Conservation (phyloP, 345 rosid genomes). For the Eucalyptus globulus region DNA sequence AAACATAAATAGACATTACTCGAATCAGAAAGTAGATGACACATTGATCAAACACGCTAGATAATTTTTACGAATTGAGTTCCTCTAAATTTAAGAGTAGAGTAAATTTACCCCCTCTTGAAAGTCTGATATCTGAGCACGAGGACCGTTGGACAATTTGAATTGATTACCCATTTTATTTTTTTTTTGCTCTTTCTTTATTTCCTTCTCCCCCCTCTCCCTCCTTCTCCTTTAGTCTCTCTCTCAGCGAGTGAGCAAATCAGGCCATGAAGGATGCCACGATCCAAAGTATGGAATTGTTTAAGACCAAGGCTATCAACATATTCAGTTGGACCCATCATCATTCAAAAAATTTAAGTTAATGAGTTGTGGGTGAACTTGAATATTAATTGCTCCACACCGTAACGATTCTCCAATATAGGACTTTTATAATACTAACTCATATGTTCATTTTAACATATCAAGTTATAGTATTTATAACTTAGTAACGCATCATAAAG, state of each 20-base stretch:
- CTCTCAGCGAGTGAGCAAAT: not conserved
- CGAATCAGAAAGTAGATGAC: not conserved
- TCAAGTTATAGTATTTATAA: too few species aligned
- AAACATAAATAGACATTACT: not conserved
- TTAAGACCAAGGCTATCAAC: not conserved
- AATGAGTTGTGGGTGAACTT: not conserved
- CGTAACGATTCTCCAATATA: too few species aligned
- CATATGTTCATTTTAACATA: not conserved
- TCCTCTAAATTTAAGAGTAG: too few species aligned
- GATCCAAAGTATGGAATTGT: not conserved
- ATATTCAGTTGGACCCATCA: not conserved
- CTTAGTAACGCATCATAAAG: too few species aligned
- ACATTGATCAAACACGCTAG: not conserved
- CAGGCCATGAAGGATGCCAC: not conserved
- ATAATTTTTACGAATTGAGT: fast-evolving
- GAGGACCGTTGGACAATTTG: not conserved
- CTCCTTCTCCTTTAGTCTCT: not conserved
- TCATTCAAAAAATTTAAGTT: not conserved
- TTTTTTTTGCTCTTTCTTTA: not conserved
- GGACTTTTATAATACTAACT: too few species aligned
- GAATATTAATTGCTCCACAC: not conserved
- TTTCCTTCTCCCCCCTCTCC: fast-evolving
- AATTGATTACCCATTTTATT: not conserved
- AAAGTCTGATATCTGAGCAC: not conserved
- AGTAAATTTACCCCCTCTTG: not conserved